Evolutionary conservation across 495 filamentous ascomycete species (phyloP).

Genomic region (Parmelia sp.): DNA sequence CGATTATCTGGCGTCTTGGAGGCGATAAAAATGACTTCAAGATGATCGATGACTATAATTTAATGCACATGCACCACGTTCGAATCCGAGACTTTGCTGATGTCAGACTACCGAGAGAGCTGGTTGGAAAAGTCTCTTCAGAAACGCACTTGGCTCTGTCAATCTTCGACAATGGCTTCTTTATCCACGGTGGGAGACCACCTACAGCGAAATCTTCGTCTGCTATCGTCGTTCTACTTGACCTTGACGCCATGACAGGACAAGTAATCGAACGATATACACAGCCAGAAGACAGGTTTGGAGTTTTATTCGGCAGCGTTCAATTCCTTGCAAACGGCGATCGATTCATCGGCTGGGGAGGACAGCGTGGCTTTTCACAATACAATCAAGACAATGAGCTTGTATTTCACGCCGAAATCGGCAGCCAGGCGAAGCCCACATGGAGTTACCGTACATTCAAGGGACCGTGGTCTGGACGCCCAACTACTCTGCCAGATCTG

Average conservation of each 20-base stretch:
- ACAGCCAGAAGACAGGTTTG: conserved; percentile 1
- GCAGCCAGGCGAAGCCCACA: neutral
- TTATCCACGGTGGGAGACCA: neutral
- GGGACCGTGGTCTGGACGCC: conserved; percentile 36
- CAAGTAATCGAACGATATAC: conserved; percentile 5
- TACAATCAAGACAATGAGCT: neutral
- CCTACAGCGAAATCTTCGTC: conserved; percentile 2
- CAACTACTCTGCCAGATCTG: conserved; percentile 40
- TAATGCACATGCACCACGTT: too few relatives aligned
- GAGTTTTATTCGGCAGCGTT: neutral
- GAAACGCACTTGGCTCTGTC: conserved; percentile 1
- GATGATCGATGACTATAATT: too few relatives aligned
- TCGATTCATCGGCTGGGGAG: conserved; percentile 16
- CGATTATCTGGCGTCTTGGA: too few relatives aligned
- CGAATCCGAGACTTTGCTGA: too few relatives aligned
- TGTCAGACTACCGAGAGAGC: neutral
- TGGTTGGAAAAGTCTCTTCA: neutral
- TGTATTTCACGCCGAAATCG: conserved; percentile 4
- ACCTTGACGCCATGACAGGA: conserved; percentile 2
- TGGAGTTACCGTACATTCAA: conserved; percentile 30
- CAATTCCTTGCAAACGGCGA: conserved; percentile 8
- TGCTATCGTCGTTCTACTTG: conserved; percentile 5
- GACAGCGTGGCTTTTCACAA: conserved; percentile 1
- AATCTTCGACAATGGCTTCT: conserved; percentile 4
- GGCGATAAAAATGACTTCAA: too few relatives aligned